Percentiles rank a stretch among this genome's conserved stretches.
Conservation (phyloP, 2,329 filamentous ascomycete species). For the Penicillium rolfsii region DNA sequence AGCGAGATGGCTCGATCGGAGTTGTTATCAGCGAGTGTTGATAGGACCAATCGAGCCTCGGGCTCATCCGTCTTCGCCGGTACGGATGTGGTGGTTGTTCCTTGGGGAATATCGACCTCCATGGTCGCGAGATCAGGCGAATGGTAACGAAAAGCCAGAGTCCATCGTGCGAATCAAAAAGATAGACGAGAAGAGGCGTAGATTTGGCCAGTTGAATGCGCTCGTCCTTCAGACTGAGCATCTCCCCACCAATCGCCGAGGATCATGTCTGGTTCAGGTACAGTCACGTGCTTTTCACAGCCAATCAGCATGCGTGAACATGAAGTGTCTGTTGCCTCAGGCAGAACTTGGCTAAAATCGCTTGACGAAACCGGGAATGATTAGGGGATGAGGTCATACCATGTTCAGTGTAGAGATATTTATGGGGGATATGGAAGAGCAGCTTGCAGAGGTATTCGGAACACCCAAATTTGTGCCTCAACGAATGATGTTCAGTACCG, state of each 20-base stretch:
- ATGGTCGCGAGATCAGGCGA: conserved; percentile 16
- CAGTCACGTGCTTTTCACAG: conserved; percentile 1
- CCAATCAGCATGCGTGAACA: not conserved
- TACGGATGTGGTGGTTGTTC: conserved; percentile 8
- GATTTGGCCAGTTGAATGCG: not conserved
- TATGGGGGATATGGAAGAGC: no score
- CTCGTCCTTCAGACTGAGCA: not conserved
- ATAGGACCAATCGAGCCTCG: conserved; percentile 3
- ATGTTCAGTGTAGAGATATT: no score
- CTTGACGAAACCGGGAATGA: not conserved
- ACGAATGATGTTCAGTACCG: no score
- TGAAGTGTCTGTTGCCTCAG: not conserved
- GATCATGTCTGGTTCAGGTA: conserved; percentile 5
- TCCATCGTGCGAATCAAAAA: conserved; percentile 10
- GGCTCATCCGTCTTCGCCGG: conserved; percentile 7
- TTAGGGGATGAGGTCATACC: not conserved
- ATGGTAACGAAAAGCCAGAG: not conserved
- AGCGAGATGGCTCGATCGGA: not conserved
- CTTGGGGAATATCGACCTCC: conserved; percentile 21
- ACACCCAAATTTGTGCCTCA: no score
- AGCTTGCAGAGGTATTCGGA: no score
- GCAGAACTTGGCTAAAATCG: not conserved
- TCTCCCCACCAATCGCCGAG: conserved; percentile 1
- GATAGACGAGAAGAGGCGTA: not conserved
- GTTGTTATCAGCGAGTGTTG: conserved; percentile 1